phyloP scores from a whole-genome alignment of 2,329 filamentous ascomycete species.

The Cercospora zeae-maydis region DNA sequence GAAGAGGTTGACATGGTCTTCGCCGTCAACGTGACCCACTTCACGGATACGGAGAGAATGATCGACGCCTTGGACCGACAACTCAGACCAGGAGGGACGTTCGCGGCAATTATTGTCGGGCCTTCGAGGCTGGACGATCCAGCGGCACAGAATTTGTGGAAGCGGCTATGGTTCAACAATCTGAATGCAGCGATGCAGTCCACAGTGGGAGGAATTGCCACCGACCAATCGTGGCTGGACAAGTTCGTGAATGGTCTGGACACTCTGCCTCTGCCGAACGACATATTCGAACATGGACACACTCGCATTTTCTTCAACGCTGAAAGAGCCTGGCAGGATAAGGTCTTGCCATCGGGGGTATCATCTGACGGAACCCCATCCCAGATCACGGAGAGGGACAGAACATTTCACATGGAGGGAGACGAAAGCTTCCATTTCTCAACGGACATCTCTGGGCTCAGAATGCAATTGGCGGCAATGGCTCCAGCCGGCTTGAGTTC shows the following conservation, averaged over 20 bases:
- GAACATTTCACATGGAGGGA: neutral
- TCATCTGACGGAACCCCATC: neutral
- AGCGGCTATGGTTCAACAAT: neutral
- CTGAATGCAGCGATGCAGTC: neutral
- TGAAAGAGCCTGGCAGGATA: neutral
- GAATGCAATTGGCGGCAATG: neutral
- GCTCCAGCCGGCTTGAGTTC: neutral
- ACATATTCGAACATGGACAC: neutral
- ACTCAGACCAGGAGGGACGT: constrained; percentile 23
- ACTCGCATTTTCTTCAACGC: neutral
- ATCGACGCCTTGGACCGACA: constrained; percentile 22
- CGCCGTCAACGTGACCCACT: constrained; percentile 8
- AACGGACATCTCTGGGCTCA: neutral
- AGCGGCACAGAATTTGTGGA: constrained; percentile 1
- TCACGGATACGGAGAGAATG: constrained; percentile 17
- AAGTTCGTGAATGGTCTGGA: neutral
- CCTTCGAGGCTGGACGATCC: neutral
- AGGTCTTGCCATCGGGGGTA: neutral
- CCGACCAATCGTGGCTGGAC: neutral
- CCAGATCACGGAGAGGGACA: neutral
- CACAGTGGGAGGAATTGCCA: neutral
- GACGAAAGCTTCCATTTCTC: neutral
- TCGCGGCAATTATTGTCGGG: constrained; percentile 8
- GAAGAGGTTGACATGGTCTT: constrained; percentile 7
- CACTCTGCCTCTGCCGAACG: neutral